These are phyloP conservation scores for Mytilinidion resinicola DNA, from an alignment of 495 filamentous ascomycete species.

Conservation along the genomic window DNA sequence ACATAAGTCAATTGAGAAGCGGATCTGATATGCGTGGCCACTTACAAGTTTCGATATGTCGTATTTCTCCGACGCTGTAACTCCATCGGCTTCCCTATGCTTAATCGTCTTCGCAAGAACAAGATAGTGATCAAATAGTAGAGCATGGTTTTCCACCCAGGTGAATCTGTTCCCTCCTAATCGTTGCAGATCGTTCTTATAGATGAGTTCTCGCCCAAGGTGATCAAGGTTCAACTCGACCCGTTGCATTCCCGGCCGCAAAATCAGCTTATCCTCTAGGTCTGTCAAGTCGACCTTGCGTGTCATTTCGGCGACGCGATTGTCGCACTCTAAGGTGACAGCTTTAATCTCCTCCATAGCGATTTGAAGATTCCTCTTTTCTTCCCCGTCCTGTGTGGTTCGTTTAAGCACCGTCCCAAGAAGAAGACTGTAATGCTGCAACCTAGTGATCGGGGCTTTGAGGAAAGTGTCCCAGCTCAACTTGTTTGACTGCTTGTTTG, in stretches of 20 bases:
- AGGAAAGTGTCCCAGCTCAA: slow-evolving; percentile 92
- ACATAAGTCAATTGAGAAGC: slow-evolving; percentile 2
- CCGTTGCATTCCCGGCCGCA: slow-evolving; percentile 79
- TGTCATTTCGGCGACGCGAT: slow-evolving; percentile 86
- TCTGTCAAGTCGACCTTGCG: slow-evolving; percentile 88
- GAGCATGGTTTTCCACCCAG: slow-evolving; percentile 85
- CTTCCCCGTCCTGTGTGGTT: slow-evolving; percentile 76
- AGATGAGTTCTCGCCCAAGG: slow-evolving; percentile 81
- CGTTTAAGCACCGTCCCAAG: slow-evolving; percentile 78
- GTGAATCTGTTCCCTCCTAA: slow-evolving; percentile 79
- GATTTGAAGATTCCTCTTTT: slow-evolving; percentile 75
- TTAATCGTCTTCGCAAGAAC: slow-evolving; percentile 79
- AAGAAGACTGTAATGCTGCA: slow-evolving; percentile 85
- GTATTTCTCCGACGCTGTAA: slow-evolving; percentile 73
- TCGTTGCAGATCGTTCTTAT: slow-evolving; percentile 82
- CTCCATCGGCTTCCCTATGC: slow-evolving; percentile 56
- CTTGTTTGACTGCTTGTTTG: slow-evolving; percentile 74
- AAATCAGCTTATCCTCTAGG: slow-evolving; percentile 70
- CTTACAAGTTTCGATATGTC: slow-evolving; percentile 88
- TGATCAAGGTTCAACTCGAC: slow-evolving; percentile 89
- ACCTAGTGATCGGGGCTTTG: slow-evolving; percentile 84
- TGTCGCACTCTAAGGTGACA: slow-evolving; percentile 88
- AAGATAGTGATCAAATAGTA: slow-evolving; percentile 95
- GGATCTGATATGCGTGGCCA: background rate
- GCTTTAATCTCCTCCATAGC: slow-evolving; percentile 94